phyloP scores from a whole-genome alignment of 139 green algal species.

The Chlamydomonas sp. region DNA sequence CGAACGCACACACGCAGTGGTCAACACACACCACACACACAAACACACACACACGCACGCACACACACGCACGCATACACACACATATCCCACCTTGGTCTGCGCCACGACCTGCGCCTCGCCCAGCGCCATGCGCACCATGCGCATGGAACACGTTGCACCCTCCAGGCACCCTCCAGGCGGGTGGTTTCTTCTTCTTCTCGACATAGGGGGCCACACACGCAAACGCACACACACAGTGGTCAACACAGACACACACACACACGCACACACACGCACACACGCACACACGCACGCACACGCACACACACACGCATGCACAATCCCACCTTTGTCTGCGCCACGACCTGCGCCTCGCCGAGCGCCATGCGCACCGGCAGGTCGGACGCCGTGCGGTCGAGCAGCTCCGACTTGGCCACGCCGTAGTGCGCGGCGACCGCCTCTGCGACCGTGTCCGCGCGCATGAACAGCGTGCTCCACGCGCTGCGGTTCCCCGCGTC shows the following conservation, averaged over 20 bases:
- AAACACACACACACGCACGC: no score
- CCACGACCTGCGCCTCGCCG: constrained; percentile 89
- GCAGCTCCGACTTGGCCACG: constrained; percentile 80
- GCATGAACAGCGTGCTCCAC: constrained; percentile 98
- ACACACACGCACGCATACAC: not conserved
- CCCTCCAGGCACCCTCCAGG: no score
- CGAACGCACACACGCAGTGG: not conserved
- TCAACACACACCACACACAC: no score
- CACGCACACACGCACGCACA: not conserved
- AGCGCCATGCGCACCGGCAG: constrained; percentile 82
- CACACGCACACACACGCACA: not conserved
- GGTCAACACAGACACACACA: no score
- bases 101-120: no score
- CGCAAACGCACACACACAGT: not conserved
- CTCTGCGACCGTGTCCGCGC: constrained; percentile 88
- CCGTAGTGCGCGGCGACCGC: constrained; percentile 83
- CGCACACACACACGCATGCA: constrained; percentile 34
- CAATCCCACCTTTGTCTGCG: constrained; percentile 83
- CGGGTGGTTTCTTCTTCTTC: no score
- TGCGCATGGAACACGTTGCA: no score
- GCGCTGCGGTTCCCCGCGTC: constrained; percentile 66
- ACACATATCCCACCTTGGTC: constrained; percentile 69
- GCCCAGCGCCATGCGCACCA: no score
- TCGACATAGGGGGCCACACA: no score
- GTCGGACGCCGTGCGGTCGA: constrained; percentile 58